Conservation (phyloP, 805 yeast genomes). For the Ogataea thermomethanolica region DNA sequence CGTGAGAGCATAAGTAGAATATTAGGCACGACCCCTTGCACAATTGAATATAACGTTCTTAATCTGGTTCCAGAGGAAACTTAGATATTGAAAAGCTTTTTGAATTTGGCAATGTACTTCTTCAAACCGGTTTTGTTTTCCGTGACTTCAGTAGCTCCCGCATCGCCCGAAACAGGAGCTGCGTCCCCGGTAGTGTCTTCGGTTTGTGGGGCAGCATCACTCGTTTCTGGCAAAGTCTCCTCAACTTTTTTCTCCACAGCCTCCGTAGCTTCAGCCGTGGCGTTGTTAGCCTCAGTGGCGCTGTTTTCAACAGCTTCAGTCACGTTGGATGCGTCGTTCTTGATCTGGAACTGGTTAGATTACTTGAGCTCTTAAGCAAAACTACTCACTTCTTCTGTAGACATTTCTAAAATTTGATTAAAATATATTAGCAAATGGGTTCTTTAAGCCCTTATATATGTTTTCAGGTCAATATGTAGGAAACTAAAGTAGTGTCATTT, state of each 20-base stretch:
- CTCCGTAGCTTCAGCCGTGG: slow-evolving; percentile 12
- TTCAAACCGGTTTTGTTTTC: slow-evolving; percentile 24
- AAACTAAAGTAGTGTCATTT: background rate
- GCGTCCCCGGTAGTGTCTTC: slow-evolving; percentile 1
- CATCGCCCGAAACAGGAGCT: slow-evolving; percentile 7
- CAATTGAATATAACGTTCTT: background rate
- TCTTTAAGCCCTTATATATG: slow-evolving; percentile 4
- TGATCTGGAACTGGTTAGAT: slow-evolving; percentile 4
- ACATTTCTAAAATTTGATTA: slow-evolving; percentile 6
- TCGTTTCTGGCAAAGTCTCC: background rate
- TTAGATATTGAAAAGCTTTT: slow-evolving; percentile 23
- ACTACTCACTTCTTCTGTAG: slow-evolving; percentile 20
- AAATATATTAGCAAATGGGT: background rate
- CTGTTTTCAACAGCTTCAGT: no score
- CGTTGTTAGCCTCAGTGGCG: slow-evolving; percentile 3
- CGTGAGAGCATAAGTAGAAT: background rate
- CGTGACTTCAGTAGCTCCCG: slow-evolving; percentile 20
- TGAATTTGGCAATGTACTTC: slow-evolving; percentile 30
- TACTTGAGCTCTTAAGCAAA: background rate
- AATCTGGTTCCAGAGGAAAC: background rate
- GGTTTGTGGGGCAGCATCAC: background rate
- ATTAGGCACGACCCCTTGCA: slow-evolving; percentile 1
- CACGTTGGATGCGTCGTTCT: background rate
- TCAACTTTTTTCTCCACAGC: slow-evolving; percentile 1
- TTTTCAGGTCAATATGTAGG: slow-evolving; percentile 1